Evolutionary conservation across 805 yeast genomes (phyloP).

Genomic region (Candida maltosa): DNA sequence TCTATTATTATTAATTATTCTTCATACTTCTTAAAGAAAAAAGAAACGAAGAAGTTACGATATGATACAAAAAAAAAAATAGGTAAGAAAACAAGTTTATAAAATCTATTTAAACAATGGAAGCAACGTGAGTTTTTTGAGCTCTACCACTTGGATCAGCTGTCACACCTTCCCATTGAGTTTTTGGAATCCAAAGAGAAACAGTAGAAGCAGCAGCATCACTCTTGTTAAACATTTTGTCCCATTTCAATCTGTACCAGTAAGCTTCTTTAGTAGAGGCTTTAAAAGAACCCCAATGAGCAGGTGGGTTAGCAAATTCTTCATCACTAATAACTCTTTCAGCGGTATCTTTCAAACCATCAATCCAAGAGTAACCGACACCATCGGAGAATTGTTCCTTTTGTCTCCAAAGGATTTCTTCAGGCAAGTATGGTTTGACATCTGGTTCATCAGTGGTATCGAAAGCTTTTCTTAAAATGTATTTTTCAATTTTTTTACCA

Average conservation of each 20-base stretch:
- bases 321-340: slow-evolving; percentile 85
- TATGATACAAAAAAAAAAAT: too few relatives aligned
- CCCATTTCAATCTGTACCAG: slow-evolving; percentile 97
- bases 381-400: slow-evolving; percentile 99
- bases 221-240: slow-evolving; percentile 77
- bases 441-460: slow-evolving; percentile 84
- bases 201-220: slow-evolving; percentile 91
- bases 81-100: too few relatives aligned
- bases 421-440: slow-evolving; percentile 85
- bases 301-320: slow-evolving; percentile 83
- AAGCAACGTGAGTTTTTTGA: slow-evolving; percentile 90
- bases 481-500: slow-evolving; percentile 87
- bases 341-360: slow-evolving; percentile 93
- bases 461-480: slow-evolving; percentile 95
- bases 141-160: slow-evolving; percentile 98
- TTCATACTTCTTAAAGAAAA: too few relatives aligned
- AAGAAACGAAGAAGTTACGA: too few relatives aligned
- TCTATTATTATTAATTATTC: too few relatives aligned
- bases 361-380: slow-evolving; percentile 99
- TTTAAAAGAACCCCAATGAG: slow-evolving; percentile 93
- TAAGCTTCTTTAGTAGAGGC: slow-evolving; percentile 99
- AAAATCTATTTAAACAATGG: too few relatives aligned
- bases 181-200: slow-evolving; percentile 99
- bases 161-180: slow-evolving; percentile 99
- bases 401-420: slow-evolving; percentile 98